Evolutionary conservation across 2,329 filamentous ascomycete species (phyloP).

Genomic region (Torrubiella hemipterigena): DNA sequence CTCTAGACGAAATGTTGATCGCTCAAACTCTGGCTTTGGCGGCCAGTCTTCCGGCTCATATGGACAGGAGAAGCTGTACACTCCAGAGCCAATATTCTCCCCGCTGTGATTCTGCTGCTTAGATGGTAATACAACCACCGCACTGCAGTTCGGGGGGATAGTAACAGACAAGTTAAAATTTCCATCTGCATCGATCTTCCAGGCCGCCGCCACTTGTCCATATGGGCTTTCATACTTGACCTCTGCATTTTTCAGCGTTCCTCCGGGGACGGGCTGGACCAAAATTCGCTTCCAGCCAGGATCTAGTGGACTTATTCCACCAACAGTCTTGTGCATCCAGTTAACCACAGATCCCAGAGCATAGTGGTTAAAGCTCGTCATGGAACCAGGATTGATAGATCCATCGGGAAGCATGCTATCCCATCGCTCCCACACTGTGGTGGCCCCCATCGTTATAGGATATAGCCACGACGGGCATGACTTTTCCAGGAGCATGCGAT

Average conservation of each 20-base stretch:
- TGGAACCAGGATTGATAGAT: conserved; percentile 28
- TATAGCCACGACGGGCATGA: conserved; percentile 35
- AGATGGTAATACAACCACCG: no score
- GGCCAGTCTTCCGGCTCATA: no score
- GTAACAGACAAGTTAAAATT: no score
- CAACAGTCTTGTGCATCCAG: conserved; percentile 32
- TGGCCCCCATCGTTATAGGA: conserved; percentile 30
- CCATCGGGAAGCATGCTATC: conserved; percentile 32
- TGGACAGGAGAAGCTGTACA: no score
- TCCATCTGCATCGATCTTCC: no score
- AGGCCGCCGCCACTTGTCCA: no score
- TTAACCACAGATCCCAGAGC: conserved; percentile 33
- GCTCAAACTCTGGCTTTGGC: no score
- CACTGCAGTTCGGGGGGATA: no score
- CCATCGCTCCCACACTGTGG: conserved; percentile 40
- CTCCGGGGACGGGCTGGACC: conserved; percentile 23
- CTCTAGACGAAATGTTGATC: no score
- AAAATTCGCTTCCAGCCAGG: conserved; percentile 26
- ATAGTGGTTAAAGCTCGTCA: conserved; percentile 41
- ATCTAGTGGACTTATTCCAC: conserved; percentile 24
- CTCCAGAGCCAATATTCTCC: no score
- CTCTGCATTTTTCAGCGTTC: conserved; percentile 19
- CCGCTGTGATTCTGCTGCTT: no score
- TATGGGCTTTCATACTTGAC: conserved; percentile 19
- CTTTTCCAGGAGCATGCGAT: conserved; percentile 34